Base-by-base conservation (phyloP, 2,329 filamentous ascomycete genomes). In the Orbilia quercus region DNA sequence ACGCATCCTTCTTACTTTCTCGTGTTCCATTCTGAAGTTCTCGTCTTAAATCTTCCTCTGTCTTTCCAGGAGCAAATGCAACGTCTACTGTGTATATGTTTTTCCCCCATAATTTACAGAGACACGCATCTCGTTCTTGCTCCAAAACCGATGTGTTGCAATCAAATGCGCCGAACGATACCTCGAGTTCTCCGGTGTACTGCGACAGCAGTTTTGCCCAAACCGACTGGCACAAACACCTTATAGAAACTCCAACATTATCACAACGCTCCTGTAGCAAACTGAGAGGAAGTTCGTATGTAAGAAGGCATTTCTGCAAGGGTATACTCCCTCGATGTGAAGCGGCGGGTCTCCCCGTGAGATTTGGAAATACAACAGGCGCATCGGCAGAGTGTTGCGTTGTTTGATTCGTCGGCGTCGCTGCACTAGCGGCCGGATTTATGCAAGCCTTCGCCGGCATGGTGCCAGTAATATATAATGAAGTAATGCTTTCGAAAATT, bases 81-180 rank as follows among this genome's bases (percentile, higher is more conserved):
- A 66, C 34, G 16, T 73, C 60, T 57, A 73, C 25, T 11, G 40
- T 62, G 23, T 66, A 62, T 28, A 38, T 47, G 25, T 25, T 42
- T 38, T 44, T 53, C 16, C 69, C 79, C 78, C 0, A 83, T 80
- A 7, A 90, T 73, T 31, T 87, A 81, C 14, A 87, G 81, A 96
- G 85, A 2, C 84, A 83, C 38, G 93, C 88, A 9, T 94, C 82
- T 0, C 85, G 86, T 4, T 89, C 84, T 1, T 93, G 53, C n/a
- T 42, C 80, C 0, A 86, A 81, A 7, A 91, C 79, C 0, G 88
- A 89, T 6, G 93, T 87, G 1, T 93, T 92, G 78, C 88, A 93
- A 64, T 94, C 85, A 1, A 97, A 89, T 77, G 91, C 95, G 0
- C 94, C 93, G 78, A 97, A 96, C 79, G 91, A 95, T 3, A 96